Evolutionary conservation across 129 eudicot species (phyloP).

Genomic region (Saposhnikovia divaricata): DNA sequence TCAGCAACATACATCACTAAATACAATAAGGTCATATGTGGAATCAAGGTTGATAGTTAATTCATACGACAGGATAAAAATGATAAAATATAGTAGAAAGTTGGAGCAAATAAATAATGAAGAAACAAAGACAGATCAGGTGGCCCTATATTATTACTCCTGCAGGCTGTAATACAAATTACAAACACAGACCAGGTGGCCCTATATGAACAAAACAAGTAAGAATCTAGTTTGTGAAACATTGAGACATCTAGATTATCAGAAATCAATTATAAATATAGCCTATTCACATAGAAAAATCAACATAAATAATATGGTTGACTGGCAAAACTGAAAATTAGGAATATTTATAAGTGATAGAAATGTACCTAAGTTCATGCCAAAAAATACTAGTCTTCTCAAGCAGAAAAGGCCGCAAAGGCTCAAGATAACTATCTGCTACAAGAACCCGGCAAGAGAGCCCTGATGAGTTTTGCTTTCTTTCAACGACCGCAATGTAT

Average conservation of each 20-base stretch:
- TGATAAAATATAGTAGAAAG: background rate
- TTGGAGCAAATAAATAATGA: conserved; percentile 25
- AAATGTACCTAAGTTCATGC: conserved; percentile 77
- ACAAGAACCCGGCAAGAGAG: conserved; percentile 7
- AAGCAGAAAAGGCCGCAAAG: conserved; percentile 45
- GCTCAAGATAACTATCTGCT: conserved; percentile 32
- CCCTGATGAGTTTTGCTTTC: conserved; percentile 15
- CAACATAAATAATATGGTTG: background rate
- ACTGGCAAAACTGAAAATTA: background rate
- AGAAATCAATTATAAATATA: no score
- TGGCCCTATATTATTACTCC: background rate
- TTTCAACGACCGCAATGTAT: conserved; percentile 38
- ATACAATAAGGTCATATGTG: background rate
- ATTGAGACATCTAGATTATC: no score
- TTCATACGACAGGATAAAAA: background rate
- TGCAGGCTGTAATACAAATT: background rate
- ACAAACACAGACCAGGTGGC: background rate
- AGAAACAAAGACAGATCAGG: no score
- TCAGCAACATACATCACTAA: background rate
- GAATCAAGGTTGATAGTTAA: background rate
- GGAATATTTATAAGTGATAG: background rate
- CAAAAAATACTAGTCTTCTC: conserved; percentile 45
- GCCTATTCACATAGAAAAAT: background rate
- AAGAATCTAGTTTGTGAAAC: background rate
- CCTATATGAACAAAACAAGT: background rate